Conservation (phyloP, 2,329 filamentous ascomycete species). For the Knufia fluminis region DNA sequence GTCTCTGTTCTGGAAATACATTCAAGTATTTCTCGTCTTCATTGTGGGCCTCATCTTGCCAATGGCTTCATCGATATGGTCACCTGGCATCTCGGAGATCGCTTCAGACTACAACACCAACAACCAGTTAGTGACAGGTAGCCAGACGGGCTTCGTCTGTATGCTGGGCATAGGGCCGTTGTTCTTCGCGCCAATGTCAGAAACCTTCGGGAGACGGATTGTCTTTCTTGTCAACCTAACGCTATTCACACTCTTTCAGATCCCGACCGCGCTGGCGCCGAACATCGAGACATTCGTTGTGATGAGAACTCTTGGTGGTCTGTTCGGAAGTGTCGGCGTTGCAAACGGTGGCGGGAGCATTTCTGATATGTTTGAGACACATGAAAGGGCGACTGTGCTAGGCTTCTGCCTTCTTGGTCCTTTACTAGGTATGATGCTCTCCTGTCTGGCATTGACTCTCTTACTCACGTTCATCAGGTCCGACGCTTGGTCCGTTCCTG, state of each 20-base stretch:
- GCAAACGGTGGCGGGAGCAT: constrained; percentile 12
- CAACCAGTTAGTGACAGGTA: constrained; percentile 36
- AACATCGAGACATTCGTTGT: constrained; percentile 27
- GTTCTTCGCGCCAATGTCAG: constrained; percentile 66
- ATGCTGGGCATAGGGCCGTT: constrained; percentile 53
- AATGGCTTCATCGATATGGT: constrained; percentile 36
- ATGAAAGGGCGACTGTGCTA: constrained; percentile 10
- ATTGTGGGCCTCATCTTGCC: constrained; percentile 31
- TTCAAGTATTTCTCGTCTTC: constrained; percentile 41
- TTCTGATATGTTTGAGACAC: constrained; percentile 11
- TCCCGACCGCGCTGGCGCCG: constrained; percentile 28
- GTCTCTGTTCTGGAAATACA: constrained; percentile 35
- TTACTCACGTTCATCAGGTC: background rate
- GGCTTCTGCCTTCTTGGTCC: constrained; percentile 11
- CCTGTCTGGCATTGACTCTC: constrained; percentile 3
- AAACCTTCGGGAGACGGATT: constrained; percentile 49
- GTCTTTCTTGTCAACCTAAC: constrained; percentile 28
- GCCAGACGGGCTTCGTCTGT: constrained; percentile 43
- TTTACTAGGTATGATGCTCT: background rate
- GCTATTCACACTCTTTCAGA: constrained; percentile 30
- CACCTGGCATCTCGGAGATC: constrained; percentile 42
- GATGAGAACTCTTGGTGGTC: constrained; percentile 25
- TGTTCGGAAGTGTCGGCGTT: constrained; percentile 21
- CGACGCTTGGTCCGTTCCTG: constrained; percentile 19
- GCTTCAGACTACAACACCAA: constrained; percentile 37